Evolutionary conservation across 176 grass and related monocot species (phyloP).

Genomic region (Bothriochloa decipiens): DNA sequence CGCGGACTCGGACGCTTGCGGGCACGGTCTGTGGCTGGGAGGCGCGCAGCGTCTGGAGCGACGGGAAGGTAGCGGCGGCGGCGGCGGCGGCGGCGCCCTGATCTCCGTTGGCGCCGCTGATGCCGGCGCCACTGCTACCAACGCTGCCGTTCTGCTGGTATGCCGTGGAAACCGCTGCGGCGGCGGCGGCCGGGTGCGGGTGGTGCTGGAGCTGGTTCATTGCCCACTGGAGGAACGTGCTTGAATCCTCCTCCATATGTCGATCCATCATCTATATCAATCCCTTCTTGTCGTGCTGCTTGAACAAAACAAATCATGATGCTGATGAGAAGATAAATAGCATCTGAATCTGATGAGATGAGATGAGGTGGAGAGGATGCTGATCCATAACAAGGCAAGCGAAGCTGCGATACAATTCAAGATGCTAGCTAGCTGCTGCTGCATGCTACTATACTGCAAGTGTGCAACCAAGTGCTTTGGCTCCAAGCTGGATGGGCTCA

Average conservation of each 20-base stretch:
- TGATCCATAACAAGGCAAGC: not conserved
- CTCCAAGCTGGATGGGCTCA: not conserved
- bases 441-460: not conserved
- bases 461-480: not conserved
- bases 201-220: constrained; percentile 43
- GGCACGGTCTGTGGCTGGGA: not conserved
- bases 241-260: constrained; percentile 66
- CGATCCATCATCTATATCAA: not conserved
- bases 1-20: not conserved
- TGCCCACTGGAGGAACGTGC: constrained; percentile 59
- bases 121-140: not conserved
- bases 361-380: not conserved
- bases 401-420: not conserved
- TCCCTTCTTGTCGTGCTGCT: not conserved
- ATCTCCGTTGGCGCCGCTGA: not conserved
- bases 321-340: not conserved
- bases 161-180: not conserved
- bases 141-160: not conserved
- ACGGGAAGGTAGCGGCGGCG: constrained; percentile 24
- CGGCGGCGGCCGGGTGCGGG: not conserved
- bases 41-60: constrained; percentile 44
- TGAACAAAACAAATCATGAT: not conserved
- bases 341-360: not conserved
- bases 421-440: not conserved
- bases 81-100: not conserved